Percentiles rank a stretch among this genome's conserved stretches.
These are phyloP conservation scores for Pyrenula aspistea DNA, from an alignment of 495 filamentous ascomycete species.

Conservation along the genomic window DNA sequence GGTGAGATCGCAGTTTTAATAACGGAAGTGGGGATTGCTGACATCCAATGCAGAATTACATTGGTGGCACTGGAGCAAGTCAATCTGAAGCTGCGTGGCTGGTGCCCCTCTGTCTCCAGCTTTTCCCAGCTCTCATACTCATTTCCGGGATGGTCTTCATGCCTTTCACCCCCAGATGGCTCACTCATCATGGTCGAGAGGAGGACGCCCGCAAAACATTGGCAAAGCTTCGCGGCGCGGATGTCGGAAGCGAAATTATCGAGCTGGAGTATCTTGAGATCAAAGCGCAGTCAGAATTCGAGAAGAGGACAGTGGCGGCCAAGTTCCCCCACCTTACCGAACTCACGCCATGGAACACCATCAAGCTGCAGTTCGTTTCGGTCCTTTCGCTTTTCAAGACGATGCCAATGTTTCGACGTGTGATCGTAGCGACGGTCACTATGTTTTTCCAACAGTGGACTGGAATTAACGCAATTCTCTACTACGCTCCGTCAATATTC, in stretches of 20 bases:
- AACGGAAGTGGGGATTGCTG: constrained; percentile 27
- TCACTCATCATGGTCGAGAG: constrained; percentile 62
- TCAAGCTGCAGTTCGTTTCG: constrained; percentile 63
- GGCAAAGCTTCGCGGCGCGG: constrained; percentile 47
- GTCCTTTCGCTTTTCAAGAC: constrained; percentile 60
- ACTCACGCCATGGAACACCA: constrained; percentile 42
- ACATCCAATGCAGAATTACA: constrained; percentile 39
- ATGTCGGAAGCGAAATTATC: constrained; percentile 45
- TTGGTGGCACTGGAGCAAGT: constrained; percentile 49
- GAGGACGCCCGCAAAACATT: constrained; percentile 58
- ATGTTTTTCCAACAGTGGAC: constrained; percentile 78
- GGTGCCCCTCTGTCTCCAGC: constrained; percentile 50
- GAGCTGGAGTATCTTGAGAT: constrained; percentile 74
- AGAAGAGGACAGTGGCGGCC: constrained; percentile 61
- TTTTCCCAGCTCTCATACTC: constrained; percentile 46
- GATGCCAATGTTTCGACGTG: constrained; percentile 62
- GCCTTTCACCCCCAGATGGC: constrained; percentile 74
- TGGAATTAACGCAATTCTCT: constrained; percentile 59
- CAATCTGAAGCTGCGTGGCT: constrained; percentile 65
- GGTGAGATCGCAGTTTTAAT: constrained; percentile 8
- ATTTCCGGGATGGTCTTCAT: constrained; percentile 66
- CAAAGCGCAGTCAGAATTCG: constrained; percentile 65
- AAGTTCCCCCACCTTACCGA: constrained; percentile 57
- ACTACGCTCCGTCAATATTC: constrained; percentile 71
- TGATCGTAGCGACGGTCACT: constrained; percentile 52